Evolutionary conservation across 768 basidiomycete genomes (phyloP).

Genomic region (Hysterangium stoloniferum): DNA sequence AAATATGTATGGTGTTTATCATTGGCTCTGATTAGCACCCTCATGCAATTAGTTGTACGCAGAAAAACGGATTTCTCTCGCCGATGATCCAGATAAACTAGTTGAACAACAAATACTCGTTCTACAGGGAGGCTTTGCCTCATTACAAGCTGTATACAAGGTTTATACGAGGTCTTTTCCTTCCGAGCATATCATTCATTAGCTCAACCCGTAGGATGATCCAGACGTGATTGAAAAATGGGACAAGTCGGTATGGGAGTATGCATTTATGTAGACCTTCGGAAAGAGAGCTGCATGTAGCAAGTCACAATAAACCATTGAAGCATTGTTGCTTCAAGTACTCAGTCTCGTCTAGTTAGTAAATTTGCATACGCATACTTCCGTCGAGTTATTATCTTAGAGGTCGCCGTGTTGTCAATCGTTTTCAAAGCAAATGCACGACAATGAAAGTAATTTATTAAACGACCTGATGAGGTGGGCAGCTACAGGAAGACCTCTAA

Average conservation of each 20-base stretch:
- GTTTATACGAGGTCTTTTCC: conserved; percentile 24
- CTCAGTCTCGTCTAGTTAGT: too few relatives aligned
- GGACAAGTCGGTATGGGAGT: conserved; percentile 28
- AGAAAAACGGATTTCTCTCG: conserved; percentile 45
- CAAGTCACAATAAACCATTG: too few relatives aligned
- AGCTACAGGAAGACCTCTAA: too few relatives aligned
- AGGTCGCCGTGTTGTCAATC: too few relatives aligned
- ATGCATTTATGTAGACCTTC: conserved; percentile 1
- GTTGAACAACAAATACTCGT: conserved; percentile 51
- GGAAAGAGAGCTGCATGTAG: not conserved
- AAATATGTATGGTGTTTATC: not conserved
- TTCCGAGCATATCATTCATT: not conserved
- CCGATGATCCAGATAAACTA: conserved; percentile 32
- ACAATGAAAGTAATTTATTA: too few relatives aligned
- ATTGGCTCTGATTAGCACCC: conserved; percentile 13
- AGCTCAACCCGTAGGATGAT: conserved; percentile 42
- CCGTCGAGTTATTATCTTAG: too few relatives aligned
- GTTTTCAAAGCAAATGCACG: too few relatives aligned
- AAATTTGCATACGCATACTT: too few relatives aligned
- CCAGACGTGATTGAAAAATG: conserved; percentile 69
- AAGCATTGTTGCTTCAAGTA: too few relatives aligned
- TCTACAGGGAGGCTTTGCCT: conserved; percentile 63
- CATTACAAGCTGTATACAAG: conserved; percentile 65
- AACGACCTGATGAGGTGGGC: too few relatives aligned
- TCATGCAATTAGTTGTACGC: conserved; percentile 48